Base-by-base conservation (phyloP, 1,284 basidiomycete genomes). In the Rhodotorula sp. region DNA sequence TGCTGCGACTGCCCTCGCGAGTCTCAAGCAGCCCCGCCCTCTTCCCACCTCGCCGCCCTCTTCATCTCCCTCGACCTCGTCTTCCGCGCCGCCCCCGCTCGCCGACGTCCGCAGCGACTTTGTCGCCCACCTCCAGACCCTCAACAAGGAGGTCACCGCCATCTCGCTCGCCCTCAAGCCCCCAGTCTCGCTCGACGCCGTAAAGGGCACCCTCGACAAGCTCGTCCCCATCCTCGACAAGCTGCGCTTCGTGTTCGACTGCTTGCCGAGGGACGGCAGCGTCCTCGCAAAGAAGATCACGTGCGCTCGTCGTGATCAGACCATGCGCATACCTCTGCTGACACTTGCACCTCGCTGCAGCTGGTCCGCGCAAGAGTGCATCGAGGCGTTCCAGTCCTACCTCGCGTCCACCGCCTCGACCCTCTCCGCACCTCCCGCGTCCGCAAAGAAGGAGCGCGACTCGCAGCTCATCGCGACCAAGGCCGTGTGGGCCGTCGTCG, bases 101-200 rank as follows among this genome's bases (percentile, higher is more conserved):
- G 12, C 46, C 62, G 59, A 56, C 58, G 53, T 77, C 44, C 73
- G 71, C 14, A 42, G 45, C 61, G 75, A 77, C 70, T 42, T 67
- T 41, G 7, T 68, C 45, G 25, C 44, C 13, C 67, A 71, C 64
- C 21, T 67, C 7, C n/a, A 63, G 7, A 49, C 66, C 25, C 1
- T 70, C 34, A 54, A 56, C n/a, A 71, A 75, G 46, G 61, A 67
- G 16, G 23, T 64, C 8, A 74, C 73, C n/a, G 57, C 56, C 10
- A 48, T 71, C 17, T 71, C 75, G 4, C 71, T 76, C 54, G 75
- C 75, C 8, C 61, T 73, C 53, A 74, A 72, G 34, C 68, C 68
- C 17, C 75, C 75, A 0, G 49, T 64, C 16, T 50, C 63, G 7
- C 44, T 63, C 10, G 50, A 41, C 8, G 71, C 75, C 0, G 61